These are phyloP conservation scores for Lodderomyces beijingensis DNA, from an alignment of 1,139 yeast genomes.

Conservation along the genomic window DNA sequence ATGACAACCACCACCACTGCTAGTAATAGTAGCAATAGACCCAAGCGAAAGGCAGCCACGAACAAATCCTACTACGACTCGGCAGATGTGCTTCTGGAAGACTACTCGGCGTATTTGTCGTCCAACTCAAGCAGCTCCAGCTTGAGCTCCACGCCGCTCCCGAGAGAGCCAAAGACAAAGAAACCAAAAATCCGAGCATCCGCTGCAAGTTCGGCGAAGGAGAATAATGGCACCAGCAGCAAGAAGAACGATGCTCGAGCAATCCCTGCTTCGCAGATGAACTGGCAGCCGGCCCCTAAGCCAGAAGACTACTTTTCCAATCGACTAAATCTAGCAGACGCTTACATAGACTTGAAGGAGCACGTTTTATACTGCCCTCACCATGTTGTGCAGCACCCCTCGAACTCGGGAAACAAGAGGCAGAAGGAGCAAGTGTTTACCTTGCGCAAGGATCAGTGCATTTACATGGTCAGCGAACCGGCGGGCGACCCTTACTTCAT, in stretches of 20 bases:
- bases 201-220: neutral
- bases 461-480: slow-evolving; percentile 87
- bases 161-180: slow-evolving; percentile 4
- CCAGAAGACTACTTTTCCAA: slow-evolving; percentile 34
- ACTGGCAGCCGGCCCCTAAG: slow-evolving; percentile 38
- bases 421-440: slow-evolving; percentile 14
- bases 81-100: slow-evolving; percentile 18
- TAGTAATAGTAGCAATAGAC: too few species aligned
- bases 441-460: slow-evolving; percentile 56
- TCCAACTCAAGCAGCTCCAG: slow-evolving; percentile 4
- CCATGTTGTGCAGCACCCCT: slow-evolving; percentile 15
- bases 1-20: too few species aligned
- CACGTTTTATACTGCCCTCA: slow-evolving; percentile 37
- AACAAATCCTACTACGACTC: slow-evolving; percentile 41
- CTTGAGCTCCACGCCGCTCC: slow-evolving; percentile 3
- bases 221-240: neutral
- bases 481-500: slow-evolving; percentile 94
- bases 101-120: slow-evolving; percentile 8
- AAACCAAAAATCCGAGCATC: slow-evolving; percentile 1
- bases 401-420: slow-evolving; percentile 6
- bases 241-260: slow-evolving; percentile 1
- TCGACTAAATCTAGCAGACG: slow-evolving; percentile 30
- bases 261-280: slow-evolving; percentile 22
- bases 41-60: slow-evolving; percentile 43
- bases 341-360: slow-evolving; percentile 27